Evolutionary conservation across 1,284 basidiomycete genomes (phyloP), one percentile per base, ranked within the genome.

Genomic region (Fereydounia khargensis): DNA sequence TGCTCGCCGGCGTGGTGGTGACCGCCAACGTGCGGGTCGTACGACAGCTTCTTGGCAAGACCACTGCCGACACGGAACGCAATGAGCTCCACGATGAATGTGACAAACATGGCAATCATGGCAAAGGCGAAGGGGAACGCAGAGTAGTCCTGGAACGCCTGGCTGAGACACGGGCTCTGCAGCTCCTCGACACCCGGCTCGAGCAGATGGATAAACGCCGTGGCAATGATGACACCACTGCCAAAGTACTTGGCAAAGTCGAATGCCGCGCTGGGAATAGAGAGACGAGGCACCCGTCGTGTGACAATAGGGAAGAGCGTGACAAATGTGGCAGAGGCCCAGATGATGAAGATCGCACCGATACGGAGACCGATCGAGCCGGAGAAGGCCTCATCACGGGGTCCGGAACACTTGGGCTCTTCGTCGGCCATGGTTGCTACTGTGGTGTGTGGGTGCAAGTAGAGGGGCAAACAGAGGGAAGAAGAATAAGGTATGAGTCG

Each of bases 241-340:
- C 94, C 94, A 78, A 96, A 96, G 79, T 88, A 97, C 77, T 94
- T 95, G 22, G 88, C 87, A 72, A 94, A 91, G 47, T 61, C 63
- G 59, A 68, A 72, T 18, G 65, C 47, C 9, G 55, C 33, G 1
- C 46, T 51, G 3, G 78, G 78, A 13, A 79, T 64, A 3, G 47
- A 30, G 16, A 78, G 38, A 0, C 53, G 36, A 0, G 62, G 53
- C 3, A 84, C 81, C 36, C 84, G 80, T 42, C 79, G 81, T 3
- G 89, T 82, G 20, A 92, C 66, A 38, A 96, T 82, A 7, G 92
- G 94, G 72, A 94, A 88, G 33, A 90, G 78, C 0, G 91, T 85
- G 13, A 88, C 89, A 10, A 78, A 60, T n/a, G 65, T 50, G 7
- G 73, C 72, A 2, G 70, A 65, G 6, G 76, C 79, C 53, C 89